Conservation (phyloP, 1,284 basidiomycete species). For the Sporisorium scitamineum region DNA sequence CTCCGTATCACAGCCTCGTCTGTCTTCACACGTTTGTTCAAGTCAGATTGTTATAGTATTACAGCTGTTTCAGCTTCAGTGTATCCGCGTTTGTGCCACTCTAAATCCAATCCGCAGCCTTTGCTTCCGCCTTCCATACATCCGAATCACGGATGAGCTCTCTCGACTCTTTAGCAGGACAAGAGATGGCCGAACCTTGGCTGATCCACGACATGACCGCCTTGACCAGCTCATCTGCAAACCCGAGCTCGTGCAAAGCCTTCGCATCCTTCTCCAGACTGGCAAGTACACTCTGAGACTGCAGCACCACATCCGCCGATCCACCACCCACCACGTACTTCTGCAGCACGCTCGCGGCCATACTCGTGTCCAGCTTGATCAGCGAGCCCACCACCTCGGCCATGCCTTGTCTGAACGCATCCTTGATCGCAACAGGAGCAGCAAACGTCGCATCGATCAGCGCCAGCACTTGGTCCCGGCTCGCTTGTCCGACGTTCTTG, state of each 20-base stretch:
- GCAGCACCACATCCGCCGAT: slow-evolving; percentile 38
- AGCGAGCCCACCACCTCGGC: slow-evolving; percentile 78
- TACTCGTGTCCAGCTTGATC: slow-evolving; percentile 72
- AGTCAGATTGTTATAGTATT: neutral
- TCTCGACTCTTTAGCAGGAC: slow-evolving; percentile 46
- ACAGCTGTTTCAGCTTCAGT: no score
- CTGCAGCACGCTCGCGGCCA: slow-evolving; percentile 29
- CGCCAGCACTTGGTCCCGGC: slow-evolving; percentile 79
- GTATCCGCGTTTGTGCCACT: no score
- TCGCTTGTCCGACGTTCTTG: slow-evolving; percentile 81
- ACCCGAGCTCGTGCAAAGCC: slow-evolving; percentile 37
- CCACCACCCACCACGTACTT: slow-evolving; percentile 31
- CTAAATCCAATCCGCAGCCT: slow-evolving; percentile 49
- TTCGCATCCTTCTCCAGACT: slow-evolving; percentile 35
- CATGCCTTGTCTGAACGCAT: slow-evolving; percentile 76
- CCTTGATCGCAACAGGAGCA: slow-evolving; percentile 66
- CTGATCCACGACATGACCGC: slow-evolving; percentile 51
- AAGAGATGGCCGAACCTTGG: slow-evolving; percentile 42
- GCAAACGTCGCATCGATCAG: slow-evolving; percentile 83
- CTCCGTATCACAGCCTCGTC: neutral
- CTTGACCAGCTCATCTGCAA: slow-evolving; percentile 41
- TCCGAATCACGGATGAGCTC: slow-evolving; percentile 35
- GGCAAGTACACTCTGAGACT: slow-evolving; percentile 39
- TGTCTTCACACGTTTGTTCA: neutral
- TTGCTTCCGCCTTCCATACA: slow-evolving; percentile 38